Conservation (phyloP, 2,329 filamentous ascomycete species). For the Colletotrichum orbiculare region DNA sequence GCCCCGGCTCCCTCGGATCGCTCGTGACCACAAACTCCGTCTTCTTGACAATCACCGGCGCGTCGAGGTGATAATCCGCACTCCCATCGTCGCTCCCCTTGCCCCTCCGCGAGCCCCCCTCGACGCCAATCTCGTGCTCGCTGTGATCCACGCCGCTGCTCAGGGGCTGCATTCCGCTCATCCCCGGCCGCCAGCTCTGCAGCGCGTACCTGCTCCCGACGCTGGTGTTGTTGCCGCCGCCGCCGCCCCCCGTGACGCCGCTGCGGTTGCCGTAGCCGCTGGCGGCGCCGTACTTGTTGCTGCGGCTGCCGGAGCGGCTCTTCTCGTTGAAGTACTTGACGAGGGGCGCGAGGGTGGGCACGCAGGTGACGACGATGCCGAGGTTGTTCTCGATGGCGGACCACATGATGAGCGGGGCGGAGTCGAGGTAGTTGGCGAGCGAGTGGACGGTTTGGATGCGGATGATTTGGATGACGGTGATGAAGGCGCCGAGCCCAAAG, state of each 20-base stretch:
- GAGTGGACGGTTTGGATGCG: slow-evolving; percentile 60
- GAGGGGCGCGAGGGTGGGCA: slow-evolving; percentile 57
- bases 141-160: slow-evolving; percentile 33
- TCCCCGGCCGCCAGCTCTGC: slow-evolving; percentile 41
- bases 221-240: neutral
- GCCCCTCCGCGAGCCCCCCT: slow-evolving; percentile 7
- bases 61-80: slow-evolving; percentile 21
- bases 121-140: slow-evolving; percentile 11
- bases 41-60: slow-evolving; percentile 30
- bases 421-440: slow-evolving; percentile 58
- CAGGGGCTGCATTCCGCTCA: slow-evolving; percentile 39
- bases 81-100: slow-evolving; percentile 27
- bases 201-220: slow-evolving; percentile 41
- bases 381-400: slow-evolving; percentile 57
- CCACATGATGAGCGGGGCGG: slow-evolving; percentile 56
- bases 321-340: slow-evolving; percentile 50
- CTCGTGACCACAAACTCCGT: slow-evolving; percentile 35
- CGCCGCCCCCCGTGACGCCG: neutral
- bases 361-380: slow-evolving; percentile 55
- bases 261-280: slow-evolving; percentile 34
- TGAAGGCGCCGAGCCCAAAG: slow-evolving; percentile 61
- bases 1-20: slow-evolving; percentile 17
- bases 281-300: slow-evolving; percentile 36
- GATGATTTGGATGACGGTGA: slow-evolving; percentile 62
- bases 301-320: slow-evolving; percentile 35